Percentiles rank a stretch among this genome's conserved stretches.
phyloP scores from a whole-genome alignment of 1,284 basidiomycete species.

The Naganishia liquefaciens region DNA sequence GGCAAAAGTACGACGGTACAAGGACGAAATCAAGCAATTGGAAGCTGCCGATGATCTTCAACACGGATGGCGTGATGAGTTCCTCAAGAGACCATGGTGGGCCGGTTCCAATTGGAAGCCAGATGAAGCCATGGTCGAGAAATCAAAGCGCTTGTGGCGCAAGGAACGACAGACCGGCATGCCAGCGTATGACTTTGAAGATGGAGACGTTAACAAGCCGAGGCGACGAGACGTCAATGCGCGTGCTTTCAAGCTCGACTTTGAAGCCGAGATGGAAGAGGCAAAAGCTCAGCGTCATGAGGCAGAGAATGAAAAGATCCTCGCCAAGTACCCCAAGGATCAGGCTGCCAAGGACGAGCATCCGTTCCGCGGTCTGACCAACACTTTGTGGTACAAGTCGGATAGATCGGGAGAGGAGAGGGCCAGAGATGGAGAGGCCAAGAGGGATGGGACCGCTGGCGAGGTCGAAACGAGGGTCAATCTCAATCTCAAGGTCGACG shows the following conservation, averaged over 20 bases:
- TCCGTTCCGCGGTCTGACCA: slow-evolving; percentile 14
- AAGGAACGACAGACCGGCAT: neutral
- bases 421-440: too few relatives aligned
- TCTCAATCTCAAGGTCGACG: slow-evolving; percentile 2
- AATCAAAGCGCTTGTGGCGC: slow-evolving; percentile 4
- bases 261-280: slow-evolving; percentile 44
- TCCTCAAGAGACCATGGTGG: slow-evolving; percentile 31
- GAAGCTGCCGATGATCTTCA: slow-evolving; percentile 21
- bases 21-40: slow-evolving; percentile 26
- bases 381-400: slow-evolving; percentile 10
- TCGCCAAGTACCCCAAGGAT: slow-evolving; percentile 21
- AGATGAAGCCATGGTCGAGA: neutral
- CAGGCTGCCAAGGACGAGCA: slow-evolving; percentile 18
- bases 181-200: neutral
- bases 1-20: slow-evolving; percentile 17
- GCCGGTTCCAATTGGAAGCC: slow-evolving; percentile 23
- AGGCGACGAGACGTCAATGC: slow-evolving; percentile 5
- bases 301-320: slow-evolving; percentile 19
- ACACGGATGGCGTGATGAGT: slow-evolving; percentile 30
- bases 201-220: neutral
- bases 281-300: slow-evolving; percentile 34
- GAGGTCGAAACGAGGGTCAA: slow-evolving; percentile 10
- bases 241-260: slow-evolving; percentile 33
- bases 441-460: too few relatives aligned
- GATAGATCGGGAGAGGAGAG: slow-evolving; percentile 6